phyloP scores from a whole-genome alignment of 164 flowering plant genomes.

The Malania oleifera region DNA sequence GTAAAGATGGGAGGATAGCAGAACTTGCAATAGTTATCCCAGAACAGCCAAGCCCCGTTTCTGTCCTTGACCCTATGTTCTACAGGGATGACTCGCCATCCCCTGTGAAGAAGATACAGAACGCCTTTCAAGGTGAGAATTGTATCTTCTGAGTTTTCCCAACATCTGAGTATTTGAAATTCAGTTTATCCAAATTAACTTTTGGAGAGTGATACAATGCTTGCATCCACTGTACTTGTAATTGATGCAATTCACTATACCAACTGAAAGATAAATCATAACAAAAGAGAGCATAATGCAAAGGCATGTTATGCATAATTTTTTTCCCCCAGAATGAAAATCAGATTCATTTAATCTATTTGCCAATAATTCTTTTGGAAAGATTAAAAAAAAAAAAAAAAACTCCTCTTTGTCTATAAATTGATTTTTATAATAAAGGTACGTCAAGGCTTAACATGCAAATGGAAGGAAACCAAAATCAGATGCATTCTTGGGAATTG shows the following conservation, averaged over 20 bases:
- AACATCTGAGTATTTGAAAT: background rate
- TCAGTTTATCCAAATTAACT: background rate
- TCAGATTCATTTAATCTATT: background rate
- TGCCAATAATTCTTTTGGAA: background rate
- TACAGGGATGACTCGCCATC: conserved; percentile 78
- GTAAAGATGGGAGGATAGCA: conserved; percentile 22
- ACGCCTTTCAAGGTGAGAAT: conserved; percentile 51
- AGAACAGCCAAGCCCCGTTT: conserved; percentile 98
- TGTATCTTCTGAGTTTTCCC: conserved; percentile 7
- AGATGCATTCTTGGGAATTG: background rate
- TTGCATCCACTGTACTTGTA: no score
- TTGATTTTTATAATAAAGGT: no score
- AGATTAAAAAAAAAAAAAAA: no score
- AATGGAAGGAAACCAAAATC: background rate
- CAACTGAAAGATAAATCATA: no score
- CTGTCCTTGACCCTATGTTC: conserved; percentile 75
- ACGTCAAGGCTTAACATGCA: background rate
- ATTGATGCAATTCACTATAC: no score
- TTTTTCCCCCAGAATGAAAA: no score
- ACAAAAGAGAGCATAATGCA: no score
- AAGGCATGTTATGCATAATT: no score
- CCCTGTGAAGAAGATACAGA: conserved; percentile 57
- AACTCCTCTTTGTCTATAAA: no score
- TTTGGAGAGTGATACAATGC: no score
- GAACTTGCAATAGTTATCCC: conserved; percentile 28